Percentiles rank a stretch among this genome's conserved stretches.
Evolutionary conservation across 495 filamentous ascomycete genomes (phyloP).

Genomic region (Xylaria venustula): DNA sequence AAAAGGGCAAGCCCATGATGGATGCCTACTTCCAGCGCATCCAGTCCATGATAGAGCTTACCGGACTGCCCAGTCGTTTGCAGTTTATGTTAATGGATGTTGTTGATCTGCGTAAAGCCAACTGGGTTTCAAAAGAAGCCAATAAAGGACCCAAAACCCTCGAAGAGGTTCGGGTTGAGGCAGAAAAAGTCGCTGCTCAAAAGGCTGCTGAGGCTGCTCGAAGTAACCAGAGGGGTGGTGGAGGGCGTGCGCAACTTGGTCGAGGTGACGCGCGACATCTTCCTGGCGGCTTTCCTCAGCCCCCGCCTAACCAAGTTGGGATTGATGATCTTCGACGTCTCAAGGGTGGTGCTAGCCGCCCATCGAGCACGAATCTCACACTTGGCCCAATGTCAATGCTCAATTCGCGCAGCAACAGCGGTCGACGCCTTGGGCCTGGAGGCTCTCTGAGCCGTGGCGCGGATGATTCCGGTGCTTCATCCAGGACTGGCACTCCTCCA

Average conservation of each 20-base stretch:
- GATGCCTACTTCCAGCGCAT: conserved; percentile 93
- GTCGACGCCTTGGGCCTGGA: conserved; percentile 73
- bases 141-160: conserved; percentile 96
- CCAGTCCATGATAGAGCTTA: conserved; percentile 69
- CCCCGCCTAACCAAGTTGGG: conserved; percentile 71
- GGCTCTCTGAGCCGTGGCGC: conserved; percentile 65
- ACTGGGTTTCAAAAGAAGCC: conserved; percentile 83
- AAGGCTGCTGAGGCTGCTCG: conserved; percentile 62
- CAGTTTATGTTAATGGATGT: conserved; percentile 97
- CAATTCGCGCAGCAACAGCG: conserved; percentile 74
- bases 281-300: conserved; percentile 62
- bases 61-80: conserved; percentile 79
- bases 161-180: conserved; percentile 80
- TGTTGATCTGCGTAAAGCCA: conserved; percentile 70
- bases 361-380: conserved; percentile 60
- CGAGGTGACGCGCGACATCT: conserved; percentile 85
- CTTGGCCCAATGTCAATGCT: conserved; percentile 82
- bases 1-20: conserved; percentile 81
- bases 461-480: conserved; percentile 73
- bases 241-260: conserved; percentile 67
- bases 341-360: conserved; percentile 53
- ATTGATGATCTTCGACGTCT: conserved; percentile 87
- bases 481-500: conserved; percentile 84
- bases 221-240: conserved; percentile 59
- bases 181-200: conserved; percentile 70